Percentiles rank a stretch among this genome's conserved stretches.
Evolutionary conservation across 805 yeast genomes (phyloP).

Genomic region (Ogataea wickerhamii): DNA sequence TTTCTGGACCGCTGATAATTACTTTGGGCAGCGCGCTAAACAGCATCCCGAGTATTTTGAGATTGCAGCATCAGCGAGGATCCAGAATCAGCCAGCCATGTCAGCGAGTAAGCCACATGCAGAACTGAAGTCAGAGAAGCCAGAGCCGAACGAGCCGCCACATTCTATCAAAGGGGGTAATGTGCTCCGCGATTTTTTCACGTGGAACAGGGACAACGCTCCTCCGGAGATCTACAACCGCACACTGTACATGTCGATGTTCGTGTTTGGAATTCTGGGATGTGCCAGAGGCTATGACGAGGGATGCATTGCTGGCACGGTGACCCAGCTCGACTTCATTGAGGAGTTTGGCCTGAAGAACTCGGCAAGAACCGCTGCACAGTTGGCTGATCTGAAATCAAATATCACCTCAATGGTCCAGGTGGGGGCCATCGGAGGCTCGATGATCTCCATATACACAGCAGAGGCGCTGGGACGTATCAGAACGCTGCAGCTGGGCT

Average conservation of each 20-base stretch:
- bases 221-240: constrained; percentile 42
- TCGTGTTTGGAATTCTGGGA: constrained; percentile 52
- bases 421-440: constrained; percentile 48
- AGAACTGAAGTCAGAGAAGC: too few species aligned
- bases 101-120: too few species aligned
- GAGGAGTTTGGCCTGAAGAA: constrained; percentile 43
- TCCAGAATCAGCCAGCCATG: too few species aligned
- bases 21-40: too few species aligned
- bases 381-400: constrained; percentile 45
- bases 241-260: constrained; percentile 33
- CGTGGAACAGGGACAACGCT: constrained; percentile 12
- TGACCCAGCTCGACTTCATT: constrained; percentile 42
- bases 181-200: constrained; percentile 1
- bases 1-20: too few species aligned
- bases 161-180: too few species aligned
- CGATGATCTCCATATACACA: constrained; percentile 44
- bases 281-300: constrained; percentile 58
- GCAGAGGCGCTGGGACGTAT: constrained; percentile 52
- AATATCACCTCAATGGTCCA: constrained; percentile 59
- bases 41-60: too few species aligned
- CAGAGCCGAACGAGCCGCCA: too few species aligned
- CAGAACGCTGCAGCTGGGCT: constrained; percentile 42
- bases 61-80: too few species aligned
- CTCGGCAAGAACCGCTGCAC: constrained; percentile 29
- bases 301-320: constrained; percentile 46